These are phyloP conservation scores for Fusarium nurragi DNA, from an alignment of 2,329 filamentous ascomycete species.

Conservation along the genomic window DNA sequence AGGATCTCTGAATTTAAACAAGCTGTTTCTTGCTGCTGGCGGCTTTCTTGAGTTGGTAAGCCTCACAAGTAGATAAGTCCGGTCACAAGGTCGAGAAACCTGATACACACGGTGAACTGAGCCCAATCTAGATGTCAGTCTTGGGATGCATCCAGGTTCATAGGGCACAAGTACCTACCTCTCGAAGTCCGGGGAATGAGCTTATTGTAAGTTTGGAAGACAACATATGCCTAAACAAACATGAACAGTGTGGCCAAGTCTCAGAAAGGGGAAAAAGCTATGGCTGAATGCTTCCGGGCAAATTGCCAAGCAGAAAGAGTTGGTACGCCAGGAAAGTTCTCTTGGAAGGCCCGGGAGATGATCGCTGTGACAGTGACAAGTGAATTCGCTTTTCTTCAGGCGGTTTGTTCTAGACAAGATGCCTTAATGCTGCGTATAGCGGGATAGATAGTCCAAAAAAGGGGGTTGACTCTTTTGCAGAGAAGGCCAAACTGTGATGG, in stretches of 20 bases:
- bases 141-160: neutral
- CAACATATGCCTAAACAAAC: neutral
- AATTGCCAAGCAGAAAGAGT: neutral
- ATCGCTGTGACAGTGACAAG: slow-evolving; percentile 23
- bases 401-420: slow-evolving; percentile 34
- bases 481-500: slow-evolving; percentile 32
- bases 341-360: slow-evolving; percentile 4
- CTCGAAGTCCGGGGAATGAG: too few relatives aligned
- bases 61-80: neutral
- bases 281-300: neutral
- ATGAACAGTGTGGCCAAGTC: neutral
- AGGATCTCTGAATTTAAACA: neutral
- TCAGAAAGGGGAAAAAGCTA: neutral
- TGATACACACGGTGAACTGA: neutral
- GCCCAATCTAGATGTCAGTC: neutral
- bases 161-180: neutral
- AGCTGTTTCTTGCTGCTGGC: neutral
- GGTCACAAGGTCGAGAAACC: neutral
- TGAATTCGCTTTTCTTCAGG: slow-evolving; percentile 22
- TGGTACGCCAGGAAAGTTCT: neutral
- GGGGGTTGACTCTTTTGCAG: slow-evolving; percentile 14
- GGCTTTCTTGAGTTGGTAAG: neutral
- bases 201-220: neutral
- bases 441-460: slow-evolving; percentile 44
- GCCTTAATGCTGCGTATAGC: slow-evolving; percentile 43